A percentile compares a stretch with the other conserved stretches of the same genome.
These are phyloP conservation scores for Pyrus communis DNA, from an alignment of 306 rosid genomes.

Conservation along the genomic window DNA sequence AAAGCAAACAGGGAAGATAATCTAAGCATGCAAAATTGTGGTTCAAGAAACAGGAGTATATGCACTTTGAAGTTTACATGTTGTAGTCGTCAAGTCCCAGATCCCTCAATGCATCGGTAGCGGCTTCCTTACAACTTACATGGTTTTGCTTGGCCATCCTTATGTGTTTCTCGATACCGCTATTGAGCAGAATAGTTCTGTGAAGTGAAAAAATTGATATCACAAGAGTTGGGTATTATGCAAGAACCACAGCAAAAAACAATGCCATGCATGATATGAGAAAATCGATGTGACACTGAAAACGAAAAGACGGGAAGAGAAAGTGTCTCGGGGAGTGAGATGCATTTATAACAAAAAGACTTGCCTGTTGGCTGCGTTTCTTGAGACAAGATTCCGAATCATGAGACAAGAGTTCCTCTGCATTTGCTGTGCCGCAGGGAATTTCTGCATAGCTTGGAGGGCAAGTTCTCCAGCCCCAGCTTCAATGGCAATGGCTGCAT, in stretches of 20 bases:
- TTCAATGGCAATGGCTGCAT: constrained; percentile 83
- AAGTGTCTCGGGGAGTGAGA: background rate
- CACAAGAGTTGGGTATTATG: background rate
- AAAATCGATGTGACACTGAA: background rate
- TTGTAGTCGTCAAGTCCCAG: constrained; percentile 77
- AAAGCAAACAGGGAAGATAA: background rate
- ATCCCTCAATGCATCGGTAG: constrained; percentile 86
- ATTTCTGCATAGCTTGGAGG: constrained; percentile 78
- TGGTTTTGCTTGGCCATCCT: constrained; percentile 78
- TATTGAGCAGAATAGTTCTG: constrained; percentile 66
- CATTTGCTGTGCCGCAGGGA: constrained; percentile 73
- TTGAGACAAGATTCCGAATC: constrained; percentile 82
- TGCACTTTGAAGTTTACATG: background rate
- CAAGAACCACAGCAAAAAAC: background rate
- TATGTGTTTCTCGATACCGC: constrained; percentile 66
- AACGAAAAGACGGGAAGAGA: too few species aligned
- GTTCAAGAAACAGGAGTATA: background rate
- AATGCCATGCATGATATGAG: background rate
- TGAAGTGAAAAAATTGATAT: constrained; percentile 2
- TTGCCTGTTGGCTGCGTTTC: constrained; percentile 83
- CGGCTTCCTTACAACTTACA: constrained; percentile 71
- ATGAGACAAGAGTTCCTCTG: constrained; percentile 78
- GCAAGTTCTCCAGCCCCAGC: constrained; percentile 95
- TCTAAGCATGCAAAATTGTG: background rate
- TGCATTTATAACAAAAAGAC: constrained; percentile 1